A percentile compares a stretch with the other conserved stretches of the same genome.
These are phyloP conservation scores for Apiospora koreana DNA, from an alignment of 2,329 filamentous ascomycete species.

Conservation along the genomic window DNA sequence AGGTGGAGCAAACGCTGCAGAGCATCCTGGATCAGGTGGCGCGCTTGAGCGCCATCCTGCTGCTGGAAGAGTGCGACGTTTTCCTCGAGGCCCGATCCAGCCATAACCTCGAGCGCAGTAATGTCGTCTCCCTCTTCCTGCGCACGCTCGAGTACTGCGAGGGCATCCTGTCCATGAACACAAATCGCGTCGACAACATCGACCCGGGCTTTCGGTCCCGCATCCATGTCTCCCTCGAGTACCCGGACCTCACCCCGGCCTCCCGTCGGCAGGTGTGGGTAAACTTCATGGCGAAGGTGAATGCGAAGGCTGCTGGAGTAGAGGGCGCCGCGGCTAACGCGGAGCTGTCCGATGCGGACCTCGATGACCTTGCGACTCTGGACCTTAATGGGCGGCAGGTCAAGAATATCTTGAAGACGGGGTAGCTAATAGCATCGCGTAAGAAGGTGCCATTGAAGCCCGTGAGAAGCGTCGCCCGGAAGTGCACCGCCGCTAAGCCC, in stretches of 20 bases:
- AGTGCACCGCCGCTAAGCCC: neutral
- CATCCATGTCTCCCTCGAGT: conserved; percentile 24
- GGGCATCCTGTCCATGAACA: conserved; percentile 24
- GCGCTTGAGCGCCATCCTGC: conserved; percentile 38
- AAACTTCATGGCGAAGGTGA: conserved; percentile 25
- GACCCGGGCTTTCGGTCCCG: conserved; percentile 27
- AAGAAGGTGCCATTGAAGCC: neutral
- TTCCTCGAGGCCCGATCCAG: conserved; percentile 35
- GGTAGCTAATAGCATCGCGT: neutral
- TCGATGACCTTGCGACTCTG: conserved; percentile 22
- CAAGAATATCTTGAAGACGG: conserved; percentile 31
- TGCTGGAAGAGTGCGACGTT: conserved; percentile 33
- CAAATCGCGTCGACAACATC: conserved; percentile 23
- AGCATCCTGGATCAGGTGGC: conserved; percentile 40
- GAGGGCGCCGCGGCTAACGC: neutral
- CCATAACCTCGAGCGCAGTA: neutral
- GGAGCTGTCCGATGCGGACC: conserved; percentile 13
- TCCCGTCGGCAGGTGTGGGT: conserved; percentile 27
- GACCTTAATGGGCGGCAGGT: conserved; percentile 34
- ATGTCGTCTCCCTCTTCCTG: conserved; percentile 2
- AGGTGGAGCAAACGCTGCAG: conserved; percentile 24
- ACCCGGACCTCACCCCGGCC: conserved; percentile 19
- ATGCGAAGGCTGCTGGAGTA: neutral
- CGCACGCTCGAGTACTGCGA: conserved; percentile 20
- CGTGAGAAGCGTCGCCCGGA: neutral